Percentiles rank a stretch among this genome's conserved stretches.
Evolutionary conservation across 352 stramenopile species (phyloP).

Genomic region (Phytophthora sp.): DNA sequence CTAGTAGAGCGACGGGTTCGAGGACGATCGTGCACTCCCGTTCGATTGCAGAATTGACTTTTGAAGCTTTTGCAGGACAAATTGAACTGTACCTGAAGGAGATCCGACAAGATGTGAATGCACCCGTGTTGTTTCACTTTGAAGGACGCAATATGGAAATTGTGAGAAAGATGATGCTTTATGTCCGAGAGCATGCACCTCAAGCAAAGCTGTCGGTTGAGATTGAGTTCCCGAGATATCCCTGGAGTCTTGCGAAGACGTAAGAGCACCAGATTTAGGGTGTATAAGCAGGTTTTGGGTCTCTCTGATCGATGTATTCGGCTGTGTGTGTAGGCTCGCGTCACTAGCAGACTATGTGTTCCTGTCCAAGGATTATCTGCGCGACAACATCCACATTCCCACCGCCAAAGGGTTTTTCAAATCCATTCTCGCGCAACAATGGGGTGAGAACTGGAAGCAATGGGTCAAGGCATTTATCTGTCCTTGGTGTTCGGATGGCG

Average conservation of each 20-base stretch:
- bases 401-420: slow-evolving; percentile 57
- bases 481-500: slow-evolving; percentile 65
- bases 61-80: slow-evolving; percentile 46
- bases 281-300: not conserved
- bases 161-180: slow-evolving; percentile 64
- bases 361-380: slow-evolving; percentile 79
- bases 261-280: slow-evolving; percentile 24
- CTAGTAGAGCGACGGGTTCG: slow-evolving; percentile 64
- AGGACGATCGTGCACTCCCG: slow-evolving; percentile 78
- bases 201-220: slow-evolving; percentile 58
- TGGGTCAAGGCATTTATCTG: slow-evolving; percentile 61
- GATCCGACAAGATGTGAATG: slow-evolving; percentile 4
- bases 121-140: slow-evolving; percentile 66
- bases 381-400: slow-evolving; percentile 52
- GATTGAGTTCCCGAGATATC: slow-evolving; percentile 71
- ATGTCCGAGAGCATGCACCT: slow-evolving; percentile 32
- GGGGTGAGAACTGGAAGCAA: slow-evolving; percentile 33
- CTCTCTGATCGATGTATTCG: not conserved
- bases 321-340: slow-evolving; percentile 45
- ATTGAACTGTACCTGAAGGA: slow-evolving; percentile 28
- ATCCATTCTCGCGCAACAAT: slow-evolving; percentile 22
- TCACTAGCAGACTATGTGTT: slow-evolving; percentile 58
- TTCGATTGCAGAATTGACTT: slow-evolving; percentile 59
- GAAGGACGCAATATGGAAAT: slow-evolving; percentile 73
- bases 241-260: slow-evolving; percentile 63